phyloP scores from a whole-genome alignment of 306 rosid species.

The Begonia loranthoides region DNA sequence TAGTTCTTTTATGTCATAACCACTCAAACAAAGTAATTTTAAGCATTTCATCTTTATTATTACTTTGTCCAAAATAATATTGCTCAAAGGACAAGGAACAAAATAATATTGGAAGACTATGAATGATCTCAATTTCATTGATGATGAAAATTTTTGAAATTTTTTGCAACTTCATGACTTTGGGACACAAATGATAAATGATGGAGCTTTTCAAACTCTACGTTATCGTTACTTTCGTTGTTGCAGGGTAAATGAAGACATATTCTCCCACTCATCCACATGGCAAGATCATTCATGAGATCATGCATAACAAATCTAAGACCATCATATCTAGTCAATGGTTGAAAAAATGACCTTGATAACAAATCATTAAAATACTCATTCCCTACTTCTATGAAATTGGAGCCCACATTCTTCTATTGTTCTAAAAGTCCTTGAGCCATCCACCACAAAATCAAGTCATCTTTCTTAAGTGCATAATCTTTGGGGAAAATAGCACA shows the following conservation, averaged over 20 bases:
- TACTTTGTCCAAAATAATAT: background rate
- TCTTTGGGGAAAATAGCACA: conserved; percentile 18
- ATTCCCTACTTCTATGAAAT: conserved; percentile 13
- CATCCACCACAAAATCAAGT: conserved; percentile 20
- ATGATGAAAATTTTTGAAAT: background rate
- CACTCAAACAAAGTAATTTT: conserved; percentile 11
- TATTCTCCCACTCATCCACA: background rate
- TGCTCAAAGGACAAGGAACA: no score
- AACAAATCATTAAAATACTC: conserved; percentile 8
- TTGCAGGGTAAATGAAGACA: background rate
- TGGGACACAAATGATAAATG: conserved; percentile 9
- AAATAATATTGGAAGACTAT: no score
- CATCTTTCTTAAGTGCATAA: conserved; percentile 5
- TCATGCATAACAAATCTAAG: conserved; percentile 19
- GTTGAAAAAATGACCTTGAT: conserved; percentile 21
- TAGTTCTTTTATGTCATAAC: background rate
- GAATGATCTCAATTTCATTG: no score
- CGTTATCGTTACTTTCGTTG: background rate
- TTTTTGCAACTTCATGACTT: background rate
- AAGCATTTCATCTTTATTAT: background rate
- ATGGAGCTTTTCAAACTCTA: conserved; percentile 2
- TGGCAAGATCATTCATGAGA: conserved; percentile 21
- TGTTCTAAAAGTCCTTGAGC: conserved; percentile 15
- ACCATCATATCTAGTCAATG: background rate
- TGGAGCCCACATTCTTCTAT: background rate